Conservation (phyloP, 1,139 yeast genomes). For the Candida frijolesensis region DNA sequence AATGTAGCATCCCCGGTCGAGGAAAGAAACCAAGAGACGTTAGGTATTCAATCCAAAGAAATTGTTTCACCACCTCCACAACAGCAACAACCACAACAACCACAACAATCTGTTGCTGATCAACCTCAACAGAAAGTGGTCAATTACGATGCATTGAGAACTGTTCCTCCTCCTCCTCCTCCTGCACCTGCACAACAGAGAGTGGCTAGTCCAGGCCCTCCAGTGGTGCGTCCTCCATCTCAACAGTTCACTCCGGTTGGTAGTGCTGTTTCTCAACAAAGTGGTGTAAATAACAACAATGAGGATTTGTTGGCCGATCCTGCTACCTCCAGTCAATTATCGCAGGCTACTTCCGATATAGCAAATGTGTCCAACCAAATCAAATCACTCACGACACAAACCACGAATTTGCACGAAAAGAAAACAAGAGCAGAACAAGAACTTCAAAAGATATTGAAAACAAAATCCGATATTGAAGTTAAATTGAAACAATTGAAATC, state of each 20-base stretch:
- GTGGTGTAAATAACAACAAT: slow-evolving; percentile 22
- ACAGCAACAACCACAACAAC: slow-evolving; percentile 9
- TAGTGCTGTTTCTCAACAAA: slow-evolving; percentile 9
- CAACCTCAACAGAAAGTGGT: slow-evolving; percentile 24
- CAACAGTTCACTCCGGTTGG: slow-evolving; percentile 11
- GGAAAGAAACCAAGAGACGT: slow-evolving; percentile 20
- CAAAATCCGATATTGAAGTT: slow-evolving; percentile 70
- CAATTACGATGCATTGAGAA: slow-evolving; percentile 50
- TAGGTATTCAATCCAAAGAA: background rate
- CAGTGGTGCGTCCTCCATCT: slow-evolving; percentile 17
- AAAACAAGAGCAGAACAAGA: slow-evolving; percentile 79
- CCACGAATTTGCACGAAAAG: slow-evolving; percentile 68
- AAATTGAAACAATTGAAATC: slow-evolving; percentile 68
- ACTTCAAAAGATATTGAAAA: slow-evolving; percentile 59
- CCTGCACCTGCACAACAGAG: slow-evolving; percentile 41
- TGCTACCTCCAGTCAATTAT: slow-evolving; percentile 65
- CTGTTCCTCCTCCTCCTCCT: slow-evolving; percentile 60
- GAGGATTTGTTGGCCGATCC: slow-evolving; percentile 55
- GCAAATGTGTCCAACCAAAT: slow-evolving; percentile 88
- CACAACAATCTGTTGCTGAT: slow-evolving; percentile 8
- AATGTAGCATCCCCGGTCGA: slow-evolving; percentile 18
- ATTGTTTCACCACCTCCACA: slow-evolving; percentile 13
- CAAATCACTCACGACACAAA: slow-evolving; percentile 74
- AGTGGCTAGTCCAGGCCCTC: slow-evolving; percentile 17
- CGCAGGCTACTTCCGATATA: slow-evolving; percentile 80